These are phyloP conservation scores for Colletotrichum magnum DNA, from an alignment of 2,329 filamentous ascomycete species.

Conservation along the genomic window DNA sequence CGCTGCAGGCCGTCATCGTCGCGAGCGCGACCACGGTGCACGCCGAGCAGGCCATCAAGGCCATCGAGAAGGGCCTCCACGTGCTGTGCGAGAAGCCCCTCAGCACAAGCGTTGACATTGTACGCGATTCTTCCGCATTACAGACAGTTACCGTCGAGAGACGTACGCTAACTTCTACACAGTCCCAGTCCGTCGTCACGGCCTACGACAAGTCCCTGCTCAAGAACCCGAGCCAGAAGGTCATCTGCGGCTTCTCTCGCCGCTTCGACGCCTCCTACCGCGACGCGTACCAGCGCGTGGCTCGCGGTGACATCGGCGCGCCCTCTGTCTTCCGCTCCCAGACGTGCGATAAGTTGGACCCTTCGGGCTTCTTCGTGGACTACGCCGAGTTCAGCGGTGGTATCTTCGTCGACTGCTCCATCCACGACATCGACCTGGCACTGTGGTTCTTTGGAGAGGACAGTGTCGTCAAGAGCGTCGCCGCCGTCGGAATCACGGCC, in stretches of 20 bases:
- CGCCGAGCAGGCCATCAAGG: conserved; percentile 69
- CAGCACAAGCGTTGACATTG: conserved; percentile 71
- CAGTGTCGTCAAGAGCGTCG: conserved; percentile 49
- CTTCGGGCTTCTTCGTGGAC: conserved; percentile 76
- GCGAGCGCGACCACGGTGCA: conserved; percentile 66
- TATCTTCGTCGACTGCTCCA: conserved; percentile 79
- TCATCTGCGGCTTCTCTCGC: conserved; percentile 63
- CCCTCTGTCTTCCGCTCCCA: conserved; percentile 74
- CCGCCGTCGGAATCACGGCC: conserved; percentile 50
- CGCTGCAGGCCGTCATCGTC: conserved; percentile 56
- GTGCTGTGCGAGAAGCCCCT: conserved; percentile 73
- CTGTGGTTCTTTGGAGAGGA: conserved; percentile 53
- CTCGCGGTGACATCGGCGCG: conserved; percentile 69
- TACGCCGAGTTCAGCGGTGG: conserved; percentile 77
- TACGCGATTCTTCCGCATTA: conserved; percentile 50
- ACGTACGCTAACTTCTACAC: not conserved
- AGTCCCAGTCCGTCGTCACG: conserved; percentile 73
- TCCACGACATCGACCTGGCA: conserved; percentile 73
- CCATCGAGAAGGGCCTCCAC: conserved; percentile 68
- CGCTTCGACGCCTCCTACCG: conserved; percentile 76
- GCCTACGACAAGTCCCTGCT: conserved; percentile 59
- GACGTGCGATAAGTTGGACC: conserved; percentile 77
- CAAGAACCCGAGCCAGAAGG: conserved; percentile 70
- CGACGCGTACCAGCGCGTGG: conserved; percentile 67
- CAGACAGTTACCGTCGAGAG: not conserved